These are phyloP conservation scores for Hibiscus mutabilis DNA, from an alignment of 345 rosid species.

Conservation along the genomic window DNA sequence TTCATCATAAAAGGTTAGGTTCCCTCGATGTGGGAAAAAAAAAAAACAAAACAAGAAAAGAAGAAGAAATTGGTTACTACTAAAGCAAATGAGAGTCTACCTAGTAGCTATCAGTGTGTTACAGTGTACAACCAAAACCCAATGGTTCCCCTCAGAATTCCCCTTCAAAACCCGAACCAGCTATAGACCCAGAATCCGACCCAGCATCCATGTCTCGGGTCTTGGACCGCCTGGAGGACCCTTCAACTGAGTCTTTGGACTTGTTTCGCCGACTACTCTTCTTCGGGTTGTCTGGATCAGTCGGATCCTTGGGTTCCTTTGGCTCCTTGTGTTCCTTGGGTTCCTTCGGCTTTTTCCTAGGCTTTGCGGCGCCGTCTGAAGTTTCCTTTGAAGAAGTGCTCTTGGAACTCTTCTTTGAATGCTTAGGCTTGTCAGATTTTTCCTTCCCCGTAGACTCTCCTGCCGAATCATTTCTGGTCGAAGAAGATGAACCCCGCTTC, in stretches of 20 bases:
- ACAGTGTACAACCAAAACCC: background rate
- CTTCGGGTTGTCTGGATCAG: constrained; percentile 28
- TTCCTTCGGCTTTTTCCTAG: constrained; percentile 19
- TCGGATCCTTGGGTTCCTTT: constrained; percentile 10
- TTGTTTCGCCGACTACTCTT: constrained; percentile 44
- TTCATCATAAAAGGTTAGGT: background rate
- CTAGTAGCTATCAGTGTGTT: background rate
- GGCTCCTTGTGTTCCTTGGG: constrained; percentile 18
- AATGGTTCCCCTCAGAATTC: constrained; percentile 1
- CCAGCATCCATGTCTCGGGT: constrained; percentile 19
- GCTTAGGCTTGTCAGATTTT: constrained; percentile 43
- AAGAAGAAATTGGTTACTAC: background rate
- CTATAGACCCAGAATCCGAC: constrained; percentile 33
- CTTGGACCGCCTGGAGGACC: constrained; percentile 26
- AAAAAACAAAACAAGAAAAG: background rate
- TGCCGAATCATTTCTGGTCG: background rate
- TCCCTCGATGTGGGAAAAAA: background rate
- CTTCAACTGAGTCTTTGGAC: constrained; percentile 33
- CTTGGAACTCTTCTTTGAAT: constrained; percentile 41
- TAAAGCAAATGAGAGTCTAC: constrained; percentile 6
- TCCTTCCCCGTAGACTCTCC: constrained; percentile 34
- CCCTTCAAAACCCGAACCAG: constrained; percentile 20
- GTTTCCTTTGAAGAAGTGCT: constrained; percentile 14
- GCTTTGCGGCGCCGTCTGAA: constrained; percentile 15
- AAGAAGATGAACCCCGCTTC: constrained; percentile 27